Evolutionary conservation across 2,329 filamentous ascomycete species (phyloP), one percentile per base, ranked within the genome.

Genomic region (Pseudogymnoascus sp.): DNA sequence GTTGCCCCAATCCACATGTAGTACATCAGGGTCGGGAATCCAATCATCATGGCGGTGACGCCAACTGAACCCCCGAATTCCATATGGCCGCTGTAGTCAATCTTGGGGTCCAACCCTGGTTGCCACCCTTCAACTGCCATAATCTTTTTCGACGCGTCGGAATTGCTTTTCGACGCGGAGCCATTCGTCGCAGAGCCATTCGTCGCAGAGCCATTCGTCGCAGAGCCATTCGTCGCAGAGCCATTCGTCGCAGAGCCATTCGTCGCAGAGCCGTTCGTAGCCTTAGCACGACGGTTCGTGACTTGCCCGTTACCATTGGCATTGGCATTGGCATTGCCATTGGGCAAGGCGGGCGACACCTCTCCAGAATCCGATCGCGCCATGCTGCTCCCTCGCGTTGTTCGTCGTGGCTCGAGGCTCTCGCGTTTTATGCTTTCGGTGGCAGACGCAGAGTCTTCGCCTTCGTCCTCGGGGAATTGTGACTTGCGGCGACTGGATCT

Each of bases 1-100:
- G 88, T 93, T 36, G 93, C 90, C 61, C 95, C 95, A 76, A 96
- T 88, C 93, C 93, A 98, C 93, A 99, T 96, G 79, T 97, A 98
- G 84, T 91, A 97, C 93, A 98, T 98, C 71, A 99, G 83, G 39
- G 88, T 67, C n/a, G 95, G 95, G 77, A 98, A 99, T 54, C 89
- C 86, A 67, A 92, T 83, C 92, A 98, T 98, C 85, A 97, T 92
- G 69, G 84, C 80, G 14, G 84, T 78, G 45, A 93, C 89, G 63
- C 95, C 93, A n/a, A 83, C 74, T 2, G 90, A 87, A 65, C 95
- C 95, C 68, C 93, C 93, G 74, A 98, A 99, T 75, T 99, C 96
- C 70, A 85, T 83, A 67, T 83, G 79, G 67, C 83, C 85, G 1
- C 84, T 86, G 71, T 82, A 79, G 77, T 89, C 86, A 64, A 88